Conservation (phyloP, 345 rosid species). For the Pistacia integerrima region DNA sequence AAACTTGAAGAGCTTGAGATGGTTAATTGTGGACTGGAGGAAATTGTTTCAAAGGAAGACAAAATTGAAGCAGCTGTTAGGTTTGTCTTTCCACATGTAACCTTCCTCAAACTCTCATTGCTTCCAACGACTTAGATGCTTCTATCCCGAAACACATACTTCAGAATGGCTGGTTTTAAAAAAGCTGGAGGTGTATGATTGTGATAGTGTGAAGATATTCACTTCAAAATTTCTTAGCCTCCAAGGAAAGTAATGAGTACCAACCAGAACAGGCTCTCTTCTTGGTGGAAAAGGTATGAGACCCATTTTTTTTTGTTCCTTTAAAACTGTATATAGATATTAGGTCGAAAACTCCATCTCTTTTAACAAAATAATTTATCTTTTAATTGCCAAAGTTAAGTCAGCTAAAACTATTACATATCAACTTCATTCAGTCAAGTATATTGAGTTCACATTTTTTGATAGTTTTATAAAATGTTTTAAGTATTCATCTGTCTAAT, state of each 20-base stretch:
- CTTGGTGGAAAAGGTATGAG: neutral
- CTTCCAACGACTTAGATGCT: conserved; percentile 19
- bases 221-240: neutral
- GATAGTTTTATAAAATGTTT: neutral
- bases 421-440: neutral
- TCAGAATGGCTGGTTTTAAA: conserved; percentile 21
- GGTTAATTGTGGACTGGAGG: neutral
- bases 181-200: neutral
- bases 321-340: too few relatives aligned
- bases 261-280: neutral
- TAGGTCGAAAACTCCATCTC: too few relatives aligned
- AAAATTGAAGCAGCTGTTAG: neutral
- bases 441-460: neutral
- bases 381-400: neutral
- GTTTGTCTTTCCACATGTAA: conserved; percentile 15
- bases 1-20: neutral
- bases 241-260: neutral
- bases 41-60: neutral
- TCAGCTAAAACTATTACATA: neutral
- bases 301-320: neutral
- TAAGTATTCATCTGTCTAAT: neutral
- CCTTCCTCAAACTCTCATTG: neutral
- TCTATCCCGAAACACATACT: conserved; percentile 20
- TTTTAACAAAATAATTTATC: neutral
- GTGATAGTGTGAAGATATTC: neutral